Evolutionary conservation across 305 asterid genomes (phyloP), one percentile per base, ranked within the genome.

Genomic region (Fraxinus nigra): DNA sequence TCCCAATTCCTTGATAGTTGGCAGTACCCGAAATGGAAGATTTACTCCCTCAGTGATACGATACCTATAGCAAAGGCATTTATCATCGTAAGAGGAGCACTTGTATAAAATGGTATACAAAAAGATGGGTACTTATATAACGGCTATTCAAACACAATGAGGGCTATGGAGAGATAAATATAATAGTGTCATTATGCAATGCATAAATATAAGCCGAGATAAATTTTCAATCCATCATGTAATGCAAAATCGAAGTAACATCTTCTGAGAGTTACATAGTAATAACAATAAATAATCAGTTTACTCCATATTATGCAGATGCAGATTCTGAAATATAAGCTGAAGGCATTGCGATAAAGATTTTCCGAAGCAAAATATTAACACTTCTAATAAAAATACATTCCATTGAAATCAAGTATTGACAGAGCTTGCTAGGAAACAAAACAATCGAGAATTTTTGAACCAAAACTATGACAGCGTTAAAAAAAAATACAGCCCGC

Each of bases 11-110:
- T 97, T 97, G 89, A 97, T 94, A 81, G 99, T 97, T 80, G 98
- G 99, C 85, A 97, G 86, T 75, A 97, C 98, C 84, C 98, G 95
- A 81, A 94, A 94, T 35, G 99, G 99, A 85, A 94, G 98, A 92
- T 97, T 97, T 83, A 97, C 99, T 78, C 99, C 99, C 88, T 97
- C 99, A 0, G 98, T 97, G 63, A 97, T 97, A 74, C 99, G 99
- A 83, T 97, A 97, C 90, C 99, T 97, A 83, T 46, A 69, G 78
- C 8, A 72, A 83, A 84, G 78, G 56, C 83, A 79, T 77, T 84
- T 67, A 61, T 26, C 51, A 79, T 84, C 70, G 81, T 78, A 51
- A 80, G 18, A 74, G 63, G 77, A 30, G 72, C 80, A 82, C 79
- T 59, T 54, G 76, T 79, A 75, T 76, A 38, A 76, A 20, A 43